Evolutionary conservation across 2,329 filamentous ascomycete genomes (phyloP).

Genomic region (Ophiostoma himal-ulmi): DNA sequence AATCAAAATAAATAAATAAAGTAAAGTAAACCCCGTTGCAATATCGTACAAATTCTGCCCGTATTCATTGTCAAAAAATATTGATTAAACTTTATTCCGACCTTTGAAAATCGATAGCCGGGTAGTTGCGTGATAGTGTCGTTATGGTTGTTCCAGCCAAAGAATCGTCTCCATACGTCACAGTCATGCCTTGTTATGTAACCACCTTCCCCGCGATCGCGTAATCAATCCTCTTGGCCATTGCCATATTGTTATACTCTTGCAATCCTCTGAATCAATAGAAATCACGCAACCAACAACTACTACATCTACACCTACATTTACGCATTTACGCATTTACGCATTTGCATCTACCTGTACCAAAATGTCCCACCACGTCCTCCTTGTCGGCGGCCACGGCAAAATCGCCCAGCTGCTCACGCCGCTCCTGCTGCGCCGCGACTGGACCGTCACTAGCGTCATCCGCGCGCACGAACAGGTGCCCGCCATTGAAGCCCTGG

Average conservation of each 20-base stretch:
- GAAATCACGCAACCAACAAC: too few species aligned
- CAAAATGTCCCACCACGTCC: conserved; percentile 36
- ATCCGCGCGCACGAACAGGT: conserved; percentile 68
- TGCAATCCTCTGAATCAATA: too few species aligned
- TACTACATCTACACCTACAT: background rate
- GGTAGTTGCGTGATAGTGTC: background rate
- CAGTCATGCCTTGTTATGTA: conserved; percentile 7
- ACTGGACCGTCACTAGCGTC: conserved; percentile 72
- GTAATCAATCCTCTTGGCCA: background rate
- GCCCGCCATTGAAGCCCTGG: conserved; percentile 54
- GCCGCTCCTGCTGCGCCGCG: conserved; percentile 65
- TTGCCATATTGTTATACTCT: too few species aligned
- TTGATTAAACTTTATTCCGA: too few species aligned
- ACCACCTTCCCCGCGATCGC: conserved; percentile 5
- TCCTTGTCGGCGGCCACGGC: conserved; percentile 76
- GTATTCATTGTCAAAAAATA: too few species aligned
- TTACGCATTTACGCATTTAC: background rate
- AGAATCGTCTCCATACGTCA: background rate
- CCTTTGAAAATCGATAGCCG: too few species aligned
- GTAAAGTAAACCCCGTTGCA: too few species aligned
- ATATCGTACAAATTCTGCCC: too few species aligned
- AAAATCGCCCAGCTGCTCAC: conserved; percentile 71
- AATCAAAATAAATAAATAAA: too few species aligned
- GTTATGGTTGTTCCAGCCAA: background rate
- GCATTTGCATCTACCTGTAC: background rate